Conservation (phyloP, 768 basidiomycete genomes). For the Dacryopinax spathularia region DNA sequence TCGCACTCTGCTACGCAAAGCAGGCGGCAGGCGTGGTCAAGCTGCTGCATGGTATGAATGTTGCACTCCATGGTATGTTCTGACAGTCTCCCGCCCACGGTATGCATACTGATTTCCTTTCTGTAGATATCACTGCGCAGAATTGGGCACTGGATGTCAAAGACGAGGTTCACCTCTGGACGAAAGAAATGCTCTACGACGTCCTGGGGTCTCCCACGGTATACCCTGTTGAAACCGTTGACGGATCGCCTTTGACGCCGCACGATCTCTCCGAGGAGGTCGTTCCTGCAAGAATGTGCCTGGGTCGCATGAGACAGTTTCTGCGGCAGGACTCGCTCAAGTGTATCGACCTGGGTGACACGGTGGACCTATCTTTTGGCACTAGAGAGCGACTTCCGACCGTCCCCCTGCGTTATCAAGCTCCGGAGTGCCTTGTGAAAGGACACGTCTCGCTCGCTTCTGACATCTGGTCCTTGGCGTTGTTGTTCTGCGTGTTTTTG, state of each 20-base stretch:
- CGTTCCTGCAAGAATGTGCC: background rate
- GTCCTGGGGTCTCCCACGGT: background rate
- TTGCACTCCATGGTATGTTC: background rate
- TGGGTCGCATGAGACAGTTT: background rate
- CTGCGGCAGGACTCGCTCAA: background rate
- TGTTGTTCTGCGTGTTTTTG: too few relatives aligned
- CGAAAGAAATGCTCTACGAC: background rate
- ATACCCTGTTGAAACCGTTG: background rate
- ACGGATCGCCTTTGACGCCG: background rate
- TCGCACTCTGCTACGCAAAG: background rate
- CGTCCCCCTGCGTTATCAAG: background rate
- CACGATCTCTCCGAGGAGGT: background rate
- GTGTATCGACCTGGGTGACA: background rate
- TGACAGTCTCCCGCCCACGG: background rate
- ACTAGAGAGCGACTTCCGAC: background rate
- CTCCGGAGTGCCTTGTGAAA: background rate
- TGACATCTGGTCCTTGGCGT: background rate
- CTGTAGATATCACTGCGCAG: background rate
- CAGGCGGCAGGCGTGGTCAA: background rate
- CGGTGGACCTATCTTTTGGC: background rate
- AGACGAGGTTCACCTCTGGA: background rate
- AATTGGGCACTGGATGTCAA: background rate
- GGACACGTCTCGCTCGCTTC: background rate
- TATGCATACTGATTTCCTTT: background rate
- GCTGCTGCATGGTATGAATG: background rate